phyloP scores from a whole-genome alignment of 305 asterid genomes.

The Rubia peregrina region DNA sequence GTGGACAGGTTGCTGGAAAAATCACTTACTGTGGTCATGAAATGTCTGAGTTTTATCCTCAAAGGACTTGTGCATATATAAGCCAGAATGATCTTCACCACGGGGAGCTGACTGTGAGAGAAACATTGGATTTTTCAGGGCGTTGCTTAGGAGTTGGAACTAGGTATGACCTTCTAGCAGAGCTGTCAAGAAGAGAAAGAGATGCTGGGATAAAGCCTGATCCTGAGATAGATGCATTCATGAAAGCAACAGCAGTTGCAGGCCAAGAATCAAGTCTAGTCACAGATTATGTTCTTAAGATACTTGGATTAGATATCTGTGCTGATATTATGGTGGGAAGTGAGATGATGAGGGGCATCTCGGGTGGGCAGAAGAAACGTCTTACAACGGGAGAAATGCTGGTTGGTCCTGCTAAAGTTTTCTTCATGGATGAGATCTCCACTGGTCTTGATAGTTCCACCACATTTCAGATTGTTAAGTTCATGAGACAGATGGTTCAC shows the following conservation, averaged over 20 bases:
- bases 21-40: slow-evolving; percentile 90
- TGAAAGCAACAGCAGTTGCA: slow-evolving; percentile 83
- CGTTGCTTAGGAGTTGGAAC: slow-evolving; percentile 97
- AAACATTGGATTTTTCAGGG: slow-evolving; percentile 74
- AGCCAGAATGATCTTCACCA: slow-evolving; percentile 96
- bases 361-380: slow-evolving; percentile 96
- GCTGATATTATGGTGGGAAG: slow-evolving; percentile 88
- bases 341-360: slow-evolving; percentile 89
- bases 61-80: slow-evolving; percentile 87
- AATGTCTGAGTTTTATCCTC: slow-evolving; percentile 72
- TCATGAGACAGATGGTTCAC: slow-evolving; percentile 90
- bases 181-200: slow-evolving; percentile 76
- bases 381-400: slow-evolving; percentile 97
- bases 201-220: slow-evolving; percentile 88
- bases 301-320: slow-evolving; percentile 90
- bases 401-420: slow-evolving; percentile 92
- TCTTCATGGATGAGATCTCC: slow-evolving; percentile 97
- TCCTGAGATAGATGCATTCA: slow-evolving; percentile 84
- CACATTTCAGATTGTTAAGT: slow-evolving; percentile 72
- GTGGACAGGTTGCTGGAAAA: slow-evolving; percentile 53
- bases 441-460: slow-evolving; percentile 98
- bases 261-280: slow-evolving; percentile 90
- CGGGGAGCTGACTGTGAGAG: slow-evolving; percentile 95
- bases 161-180: slow-evolving; percentile 78
- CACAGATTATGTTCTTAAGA: slow-evolving; percentile 83